Evolutionary conservation across 2,329 filamentous ascomycete genomes (phyloP).

Genomic region (Beauveria medogensis): DNA sequence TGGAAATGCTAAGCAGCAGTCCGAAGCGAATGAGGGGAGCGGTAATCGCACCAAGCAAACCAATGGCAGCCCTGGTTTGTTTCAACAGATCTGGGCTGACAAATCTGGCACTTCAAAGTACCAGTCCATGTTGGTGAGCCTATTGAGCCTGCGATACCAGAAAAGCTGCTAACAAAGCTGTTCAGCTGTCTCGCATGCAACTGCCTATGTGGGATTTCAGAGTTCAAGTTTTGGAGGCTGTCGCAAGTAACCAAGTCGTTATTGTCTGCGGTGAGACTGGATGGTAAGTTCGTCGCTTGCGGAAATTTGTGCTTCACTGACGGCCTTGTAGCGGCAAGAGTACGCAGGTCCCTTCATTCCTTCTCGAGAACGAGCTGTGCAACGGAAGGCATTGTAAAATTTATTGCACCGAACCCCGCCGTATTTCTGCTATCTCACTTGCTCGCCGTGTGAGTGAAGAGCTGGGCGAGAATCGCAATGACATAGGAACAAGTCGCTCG

Average conservation of each 20-base stretch:
- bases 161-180: slow-evolving; percentile 3
- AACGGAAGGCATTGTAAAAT: slow-evolving; percentile 80
- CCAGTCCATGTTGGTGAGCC: slow-evolving; percentile 64
- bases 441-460: slow-evolving; percentile 92
- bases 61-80: slow-evolving; percentile 36
- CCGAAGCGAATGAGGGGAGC: slow-evolving; percentile 42
- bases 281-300: slow-evolving; percentile 40
- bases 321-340: slow-evolving; percentile 64
- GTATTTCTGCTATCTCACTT: slow-evolving; percentile 92
- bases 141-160: background rate
- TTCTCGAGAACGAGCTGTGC: slow-evolving; percentile 80
- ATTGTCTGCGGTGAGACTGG: slow-evolving; percentile 97
- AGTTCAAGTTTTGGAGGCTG: slow-evolving; percentile 65
- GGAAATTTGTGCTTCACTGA: slow-evolving; percentile 16
- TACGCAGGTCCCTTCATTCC: slow-evolving; percentile 91
- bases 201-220: slow-evolving; percentile 87
- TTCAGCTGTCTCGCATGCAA: slow-evolving; percentile 56
- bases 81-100: slow-evolving; percentile 51
- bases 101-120: slow-evolving; percentile 54
- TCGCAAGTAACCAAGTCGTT: slow-evolving; percentile 74
- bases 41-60: slow-evolving; percentile 30
- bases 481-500: slow-evolving; percentile 74
- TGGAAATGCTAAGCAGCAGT: slow-evolving; percentile 35
- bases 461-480: slow-evolving; percentile 73
- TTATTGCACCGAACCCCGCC: slow-evolving; percentile 88